Conservation (phyloP, 345 rosid species). For the Populus davidiana region DNA sequence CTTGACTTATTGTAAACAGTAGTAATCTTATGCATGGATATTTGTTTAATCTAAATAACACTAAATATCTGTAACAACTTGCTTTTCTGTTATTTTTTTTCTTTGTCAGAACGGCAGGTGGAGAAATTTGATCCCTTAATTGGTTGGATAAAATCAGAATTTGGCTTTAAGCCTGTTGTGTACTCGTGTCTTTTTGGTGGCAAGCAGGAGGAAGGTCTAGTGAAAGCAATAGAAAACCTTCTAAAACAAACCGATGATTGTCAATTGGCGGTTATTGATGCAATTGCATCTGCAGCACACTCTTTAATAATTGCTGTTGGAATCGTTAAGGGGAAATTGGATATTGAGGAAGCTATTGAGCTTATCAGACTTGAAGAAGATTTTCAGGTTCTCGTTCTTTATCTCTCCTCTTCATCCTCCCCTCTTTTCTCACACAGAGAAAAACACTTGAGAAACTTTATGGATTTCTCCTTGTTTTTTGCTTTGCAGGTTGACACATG, state of each 20-base stretch:
- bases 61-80: background rate
- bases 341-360: constrained; percentile 81
- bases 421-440: background rate
- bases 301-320: constrained; percentile 70
- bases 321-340: constrained; percentile 64
- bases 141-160: constrained; percentile 76
- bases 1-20: background rate
- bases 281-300: constrained; percentile 81
- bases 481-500: constrained; percentile 70
- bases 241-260: constrained; percentile 61
- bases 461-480: background rate
- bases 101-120: constrained; percentile 59
- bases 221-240: constrained; percentile 57
- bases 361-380: constrained; percentile 95
- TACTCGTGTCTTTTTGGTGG: constrained; percentile 81
- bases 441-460: background rate
- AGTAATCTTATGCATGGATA: background rate
- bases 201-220: constrained; percentile 75
- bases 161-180: constrained; percentile 71
- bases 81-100: constrained; percentile 4
- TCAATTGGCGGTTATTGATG: constrained; percentile 89
- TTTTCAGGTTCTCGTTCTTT: constrained; percentile 54
- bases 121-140: constrained; percentile 86
- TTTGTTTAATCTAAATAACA: background rate
- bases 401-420: background rate